Percentiles rank a stretch among this genome's conserved stretches.
Evolutionary conservation across 345 rosid species (phyloP).

Genomic region (Theobroma cacao): DNA sequence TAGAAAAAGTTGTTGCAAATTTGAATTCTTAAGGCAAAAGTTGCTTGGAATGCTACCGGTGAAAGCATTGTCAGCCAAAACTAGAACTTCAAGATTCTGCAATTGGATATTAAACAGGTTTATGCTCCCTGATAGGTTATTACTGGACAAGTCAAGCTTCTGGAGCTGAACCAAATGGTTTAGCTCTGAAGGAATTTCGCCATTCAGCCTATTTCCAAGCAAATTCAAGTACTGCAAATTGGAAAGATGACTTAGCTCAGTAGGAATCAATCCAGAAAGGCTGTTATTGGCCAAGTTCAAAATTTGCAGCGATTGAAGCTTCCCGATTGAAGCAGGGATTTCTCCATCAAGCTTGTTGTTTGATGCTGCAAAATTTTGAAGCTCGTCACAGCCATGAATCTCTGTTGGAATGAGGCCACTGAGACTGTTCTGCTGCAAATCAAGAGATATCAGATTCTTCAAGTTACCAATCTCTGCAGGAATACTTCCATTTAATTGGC

Average conservation of each 20-base stretch:
- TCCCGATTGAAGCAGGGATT: constrained; percentile 54
- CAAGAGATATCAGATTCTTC: constrained; percentile 45
- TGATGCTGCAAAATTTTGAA: constrained; percentile 49
- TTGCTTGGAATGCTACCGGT: constrained; percentile 51
- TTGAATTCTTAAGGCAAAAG: constrained; percentile 53
- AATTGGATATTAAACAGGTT: constrained; percentile 35
- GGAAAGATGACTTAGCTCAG: constrained; percentile 52
- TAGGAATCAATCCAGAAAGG: constrained; percentile 62
- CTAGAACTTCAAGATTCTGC: constrained; percentile 42
- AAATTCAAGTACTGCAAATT: constrained; percentile 55
- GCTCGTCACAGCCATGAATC: constrained; percentile 43
- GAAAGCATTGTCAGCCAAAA: constrained; percentile 50
- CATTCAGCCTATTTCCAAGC: constrained; percentile 50
- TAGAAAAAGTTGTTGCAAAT: constrained; percentile 47
- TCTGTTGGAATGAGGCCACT: constrained; percentile 62
- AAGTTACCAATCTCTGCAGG: constrained; percentile 72
- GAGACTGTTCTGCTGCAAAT: constrained; percentile 58
- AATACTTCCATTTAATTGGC: constrained; percentile 68
- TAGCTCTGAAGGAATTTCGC: constrained; percentile 56
- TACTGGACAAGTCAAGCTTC: constrained; percentile 60
- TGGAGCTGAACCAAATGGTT: constrained; percentile 48
- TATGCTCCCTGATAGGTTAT: constrained; percentile 66
- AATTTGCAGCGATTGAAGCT: constrained; percentile 44
- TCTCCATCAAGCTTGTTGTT: constrained; percentile 68
- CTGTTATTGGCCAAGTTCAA: constrained; percentile 76